Conservation (phyloP, 23 red algal genomes). For the Gracilaria vermiculophylla region DNA sequence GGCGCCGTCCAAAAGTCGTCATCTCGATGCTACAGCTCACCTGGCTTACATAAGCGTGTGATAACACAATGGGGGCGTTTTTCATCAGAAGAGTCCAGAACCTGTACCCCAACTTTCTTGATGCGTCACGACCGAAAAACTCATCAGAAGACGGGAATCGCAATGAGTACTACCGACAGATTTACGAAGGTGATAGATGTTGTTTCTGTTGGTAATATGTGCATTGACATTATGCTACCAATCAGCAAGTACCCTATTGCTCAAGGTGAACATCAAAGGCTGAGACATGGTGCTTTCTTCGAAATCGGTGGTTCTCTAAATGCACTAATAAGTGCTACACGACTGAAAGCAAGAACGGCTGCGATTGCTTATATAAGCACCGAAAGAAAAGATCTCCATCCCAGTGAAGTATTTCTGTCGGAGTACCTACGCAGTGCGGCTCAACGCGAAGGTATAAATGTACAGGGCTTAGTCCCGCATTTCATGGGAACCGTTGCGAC, state of each 20-base stretch:
- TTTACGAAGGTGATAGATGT: neutral
- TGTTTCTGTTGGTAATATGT: conserved; percentile 44
- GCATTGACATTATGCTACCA: conserved; percentile 37
- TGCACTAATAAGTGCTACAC: conserved; percentile 25
- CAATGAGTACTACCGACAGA: neutral
- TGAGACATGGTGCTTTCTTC: neutral
- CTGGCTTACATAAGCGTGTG: neutral
- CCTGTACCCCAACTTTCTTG: neutral
- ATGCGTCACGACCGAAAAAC: neutral
- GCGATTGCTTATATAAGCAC: conserved; percentile 2
- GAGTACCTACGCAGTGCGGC: neutral
- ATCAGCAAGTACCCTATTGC: conserved; percentile 19
- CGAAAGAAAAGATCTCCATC: neutral
- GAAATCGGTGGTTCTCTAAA: conserved; percentile 32
- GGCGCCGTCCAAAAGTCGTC: neutral
- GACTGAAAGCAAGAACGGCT: conserved; percentile 6
- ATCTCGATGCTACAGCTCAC: neutral
- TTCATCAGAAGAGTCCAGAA: neutral
- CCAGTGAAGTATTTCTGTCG: conserved; percentile 6
- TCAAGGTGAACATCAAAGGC: conserved; percentile 24
- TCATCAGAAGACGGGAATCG: neutral
- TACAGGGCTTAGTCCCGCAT: neutral
- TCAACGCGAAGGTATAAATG: neutral
- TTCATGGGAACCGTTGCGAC: neutral
- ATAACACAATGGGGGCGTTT: neutral